Evolutionary conservation across 495 filamentous ascomycete genomes (phyloP).

Genomic region (Extremus antarcticus): DNA sequence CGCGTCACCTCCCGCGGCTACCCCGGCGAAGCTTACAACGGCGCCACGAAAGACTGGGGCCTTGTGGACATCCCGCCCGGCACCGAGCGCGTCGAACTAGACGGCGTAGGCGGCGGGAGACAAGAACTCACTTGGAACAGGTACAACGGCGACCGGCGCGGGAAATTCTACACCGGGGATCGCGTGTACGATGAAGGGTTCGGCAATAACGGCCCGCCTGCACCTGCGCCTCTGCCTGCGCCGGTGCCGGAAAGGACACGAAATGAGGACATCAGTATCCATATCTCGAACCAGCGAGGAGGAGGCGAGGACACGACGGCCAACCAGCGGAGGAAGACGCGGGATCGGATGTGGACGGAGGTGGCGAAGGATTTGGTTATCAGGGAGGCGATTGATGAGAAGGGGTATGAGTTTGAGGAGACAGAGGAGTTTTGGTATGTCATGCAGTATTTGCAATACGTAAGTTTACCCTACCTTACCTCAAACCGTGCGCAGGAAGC

Average conservation of each 20-base stretch:
- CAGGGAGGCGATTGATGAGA: conserved; percentile 72
- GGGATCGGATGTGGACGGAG: conserved; percentile 86
- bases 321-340: not conserved
- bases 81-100: conserved; percentile 63
- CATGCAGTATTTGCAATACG: conserved; percentile 79
- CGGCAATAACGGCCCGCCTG: conserved; percentile 15
- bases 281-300: conserved; percentile 8
- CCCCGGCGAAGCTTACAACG: conserved; percentile 56
- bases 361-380: conserved; percentile 89
- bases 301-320: not conserved
- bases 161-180: conserved; percentile 51
- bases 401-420: conserved; percentile 87
- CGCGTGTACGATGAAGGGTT: conserved; percentile 27
- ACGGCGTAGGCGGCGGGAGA: conserved; percentile 54
- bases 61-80: conserved; percentile 74
- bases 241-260: not conserved
- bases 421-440: conserved; percentile 84
- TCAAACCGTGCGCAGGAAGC: not conserved
- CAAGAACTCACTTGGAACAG: conserved; percentile 65
- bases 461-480: conserved; percentile 42
- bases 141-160: conserved; percentile 63
- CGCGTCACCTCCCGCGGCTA: conserved; percentile 47
- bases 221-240: conserved; percentile 3
- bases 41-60: conserved; percentile 59
- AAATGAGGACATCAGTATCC: conserved; percentile 36